phyloP scores from a whole-genome alignment of 2,329 filamentous ascomycete genomes.

The Paradendryphiella salina region DNA sequence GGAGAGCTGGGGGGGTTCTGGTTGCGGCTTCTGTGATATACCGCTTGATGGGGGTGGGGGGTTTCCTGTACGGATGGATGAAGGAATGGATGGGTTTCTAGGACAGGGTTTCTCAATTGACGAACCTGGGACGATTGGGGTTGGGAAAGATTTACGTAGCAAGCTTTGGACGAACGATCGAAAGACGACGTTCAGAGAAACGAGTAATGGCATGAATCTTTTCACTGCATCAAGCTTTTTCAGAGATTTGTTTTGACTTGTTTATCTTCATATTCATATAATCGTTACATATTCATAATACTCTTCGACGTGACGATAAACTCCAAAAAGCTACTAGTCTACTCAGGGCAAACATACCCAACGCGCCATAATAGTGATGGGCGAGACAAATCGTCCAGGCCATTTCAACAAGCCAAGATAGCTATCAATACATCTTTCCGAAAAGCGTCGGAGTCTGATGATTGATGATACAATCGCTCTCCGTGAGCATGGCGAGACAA shows the following conservation, averaged over 20 bases:
- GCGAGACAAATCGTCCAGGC: not conserved
- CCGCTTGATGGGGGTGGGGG: too few species aligned
- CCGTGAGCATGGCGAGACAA: not conserved
- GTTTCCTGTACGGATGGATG: too few species aligned
- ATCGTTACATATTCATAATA: slow-evolving; percentile 12
- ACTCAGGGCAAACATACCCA: not conserved
- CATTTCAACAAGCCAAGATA: not conserved
- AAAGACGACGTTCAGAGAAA: too few species aligned
- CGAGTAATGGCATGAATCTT: not conserved
- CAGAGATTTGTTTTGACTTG: not conserved
- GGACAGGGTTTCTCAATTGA: too few species aligned
- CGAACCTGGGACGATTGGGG: too few species aligned
- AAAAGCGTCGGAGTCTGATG: not conserved
- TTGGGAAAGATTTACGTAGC: not conserved
- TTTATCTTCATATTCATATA: slow-evolving; percentile 1
- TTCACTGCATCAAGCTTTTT: not conserved
- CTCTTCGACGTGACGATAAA: not conserved
- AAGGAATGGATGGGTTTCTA: too few species aligned
- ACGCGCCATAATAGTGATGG: not conserved
- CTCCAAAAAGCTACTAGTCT: not conserved
- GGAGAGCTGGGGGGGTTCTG: too few species aligned
- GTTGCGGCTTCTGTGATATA: not conserved
- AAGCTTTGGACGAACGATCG: not conserved
- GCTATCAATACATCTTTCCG: not conserved
- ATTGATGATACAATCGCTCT: not conserved